A percentile compares a stretch with the other conserved stretches of the same genome.
Conservation (phyloP, 179 eudicot species). For the Gypsophila paniculata region DNA sequence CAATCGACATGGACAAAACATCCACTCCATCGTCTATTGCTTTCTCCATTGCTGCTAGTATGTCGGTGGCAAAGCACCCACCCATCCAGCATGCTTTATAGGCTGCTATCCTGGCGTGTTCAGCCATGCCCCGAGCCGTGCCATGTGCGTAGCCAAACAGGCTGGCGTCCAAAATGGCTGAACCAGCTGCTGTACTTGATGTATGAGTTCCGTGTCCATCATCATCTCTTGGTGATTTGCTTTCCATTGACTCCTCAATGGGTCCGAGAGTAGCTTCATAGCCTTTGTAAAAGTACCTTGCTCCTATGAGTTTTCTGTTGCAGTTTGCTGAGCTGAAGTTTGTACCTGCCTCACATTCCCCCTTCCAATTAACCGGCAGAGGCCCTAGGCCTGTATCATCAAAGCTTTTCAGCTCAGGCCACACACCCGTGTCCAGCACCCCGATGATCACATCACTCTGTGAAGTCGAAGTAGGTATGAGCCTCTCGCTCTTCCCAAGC, state of each 20-base stretch:
- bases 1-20: constrained; percentile 64
- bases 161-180: constrained; percentile 54
- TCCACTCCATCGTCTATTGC: constrained; percentile 74
- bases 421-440: constrained; percentile 70
- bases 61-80: constrained; percentile 68
- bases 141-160: constrained; percentile 68
- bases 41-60: constrained; percentile 71
- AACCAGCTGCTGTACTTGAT: constrained; percentile 68
- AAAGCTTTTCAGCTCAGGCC: constrained; percentile 69
- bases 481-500: constrained; percentile 28
- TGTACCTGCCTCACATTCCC: constrained; percentile 54
- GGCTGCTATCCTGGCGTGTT: constrained; percentile 57
- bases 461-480: constrained; percentile 37
- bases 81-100: constrained; percentile 82
- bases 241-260: constrained; percentile 52
- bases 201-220: constrained; percentile 92
- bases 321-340: constrained; percentile 49
- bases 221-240: constrained; percentile 73
- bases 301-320: constrained; percentile 71
- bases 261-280: constrained; percentile 63
- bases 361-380: constrained; percentile 65
- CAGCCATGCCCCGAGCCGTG: constrained; percentile 77
- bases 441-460: constrained; percentile 56
- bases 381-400: constrained; percentile 65
- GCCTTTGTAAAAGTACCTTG: constrained; percentile 60